Evolutionary conservation across 106 monocot species (phyloP).

Genomic region (Triglochin maritima): DNA sequence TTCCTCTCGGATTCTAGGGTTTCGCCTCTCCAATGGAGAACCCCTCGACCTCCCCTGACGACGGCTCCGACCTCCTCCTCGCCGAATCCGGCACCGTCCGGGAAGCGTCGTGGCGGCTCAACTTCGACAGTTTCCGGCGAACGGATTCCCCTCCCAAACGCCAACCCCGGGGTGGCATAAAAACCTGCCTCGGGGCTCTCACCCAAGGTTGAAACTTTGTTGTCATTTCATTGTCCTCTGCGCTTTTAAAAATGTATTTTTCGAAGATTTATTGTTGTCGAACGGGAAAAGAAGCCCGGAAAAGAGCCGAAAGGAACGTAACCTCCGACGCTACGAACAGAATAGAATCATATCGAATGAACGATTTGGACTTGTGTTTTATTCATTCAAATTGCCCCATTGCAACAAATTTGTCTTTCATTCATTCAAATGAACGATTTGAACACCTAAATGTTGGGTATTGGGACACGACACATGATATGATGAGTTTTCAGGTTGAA

Average conservation of each 20-base stretch:
- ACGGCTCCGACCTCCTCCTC: too few species aligned
- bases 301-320: too few species aligned
- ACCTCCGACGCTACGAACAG: neutral
- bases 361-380: too few species aligned
- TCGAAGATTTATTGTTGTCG: neutral
- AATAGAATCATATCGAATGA: neutral
- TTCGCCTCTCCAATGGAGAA: too few species aligned
- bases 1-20: too few species aligned
- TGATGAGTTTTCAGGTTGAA: too few species aligned
- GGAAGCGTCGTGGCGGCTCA: constrained; percentile 6
- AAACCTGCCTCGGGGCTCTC: constrained; percentile 3
- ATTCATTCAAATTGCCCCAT: too few species aligned
- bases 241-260: neutral
- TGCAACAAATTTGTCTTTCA: neutral
- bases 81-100: too few species aligned
- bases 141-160: neutral
- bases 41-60: too few species aligned
- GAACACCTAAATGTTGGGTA: neutral
- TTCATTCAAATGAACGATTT: neutral
- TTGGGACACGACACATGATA: too few species aligned
- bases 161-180: neutral
- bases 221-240: too few species aligned
- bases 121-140: constrained; percentile 13
- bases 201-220: neutral
- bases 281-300: too few species aligned